Conservation (phyloP, 495 filamentous ascomycete species). For the Hypoxylon intermedium region DNA sequence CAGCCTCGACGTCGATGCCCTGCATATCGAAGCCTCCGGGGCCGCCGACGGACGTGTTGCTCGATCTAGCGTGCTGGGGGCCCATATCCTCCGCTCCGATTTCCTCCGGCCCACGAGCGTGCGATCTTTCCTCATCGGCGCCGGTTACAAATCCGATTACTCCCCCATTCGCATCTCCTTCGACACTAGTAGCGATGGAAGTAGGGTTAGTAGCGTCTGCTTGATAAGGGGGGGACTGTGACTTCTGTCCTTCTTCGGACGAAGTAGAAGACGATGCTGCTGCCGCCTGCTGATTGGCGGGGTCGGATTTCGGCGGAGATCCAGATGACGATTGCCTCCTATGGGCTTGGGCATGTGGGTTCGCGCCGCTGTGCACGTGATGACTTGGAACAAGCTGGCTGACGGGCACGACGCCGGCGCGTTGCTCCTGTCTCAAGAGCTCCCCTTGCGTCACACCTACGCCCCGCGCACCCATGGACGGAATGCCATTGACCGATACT, state of each 20-base stretch:
- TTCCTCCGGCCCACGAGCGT: slow-evolving; percentile 80
- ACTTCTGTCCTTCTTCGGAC: slow-evolving; percentile 30
- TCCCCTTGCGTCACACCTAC: slow-evolving; percentile 75
- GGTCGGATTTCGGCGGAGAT: slow-evolving; percentile 31
- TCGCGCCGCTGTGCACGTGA: slow-evolving; percentile 36
- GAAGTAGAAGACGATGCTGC: neutral
- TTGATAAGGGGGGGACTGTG: slow-evolving; percentile 19
- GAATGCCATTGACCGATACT: slow-evolving; percentile 69
- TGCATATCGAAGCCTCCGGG: slow-evolving; percentile 48
- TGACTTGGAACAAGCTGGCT: slow-evolving; percentile 52
- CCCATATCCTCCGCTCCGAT: slow-evolving; percentile 89
- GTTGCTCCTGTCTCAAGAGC: slow-evolving; percentile 78
- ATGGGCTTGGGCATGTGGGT: slow-evolving; percentile 41
- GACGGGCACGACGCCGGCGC: slow-evolving; percentile 68
- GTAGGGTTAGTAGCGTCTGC: slow-evolving; percentile 21
- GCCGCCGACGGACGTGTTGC: slow-evolving; percentile 31
- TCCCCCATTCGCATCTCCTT: slow-evolving; percentile 39
- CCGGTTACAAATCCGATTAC: slow-evolving; percentile 36
- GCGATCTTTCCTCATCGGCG: slow-evolving; percentile 70
- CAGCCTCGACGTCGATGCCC: slow-evolving; percentile 61
- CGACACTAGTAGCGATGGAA: slow-evolving; percentile 17
- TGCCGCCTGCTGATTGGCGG: slow-evolving; percentile 28
- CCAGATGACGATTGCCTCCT: neutral
- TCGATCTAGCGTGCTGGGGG: slow-evolving; percentile 61
- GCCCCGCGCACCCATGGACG: slow-evolving; percentile 48